Evolutionary conservation across 495 filamentous ascomycete species (phyloP).

Genomic region (Aspergillus bertholletiae): DNA sequence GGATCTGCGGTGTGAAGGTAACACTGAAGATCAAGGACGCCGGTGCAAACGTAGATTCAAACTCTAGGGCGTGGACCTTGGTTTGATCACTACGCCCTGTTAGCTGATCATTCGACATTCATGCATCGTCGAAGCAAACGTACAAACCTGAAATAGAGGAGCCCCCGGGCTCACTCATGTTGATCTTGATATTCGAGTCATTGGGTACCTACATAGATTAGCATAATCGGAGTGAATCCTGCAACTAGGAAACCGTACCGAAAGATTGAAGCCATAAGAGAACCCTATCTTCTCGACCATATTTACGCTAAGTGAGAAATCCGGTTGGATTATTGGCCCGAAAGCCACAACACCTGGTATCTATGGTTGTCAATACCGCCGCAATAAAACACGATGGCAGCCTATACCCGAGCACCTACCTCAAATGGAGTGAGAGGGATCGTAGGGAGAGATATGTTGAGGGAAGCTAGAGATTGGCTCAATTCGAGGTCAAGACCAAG

Average conservation of each 20-base stretch:
- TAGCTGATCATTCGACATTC: neutral
- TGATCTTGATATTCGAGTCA: constrained; percentile 21
- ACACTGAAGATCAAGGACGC: constrained; percentile 16
- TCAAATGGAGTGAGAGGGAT: constrained; percentile 24
- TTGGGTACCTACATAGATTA: constrained; percentile 18
- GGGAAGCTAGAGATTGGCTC: constrained; percentile 6
- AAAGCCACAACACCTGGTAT: constrained; percentile 27
- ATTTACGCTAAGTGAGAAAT: constrained; percentile 12
- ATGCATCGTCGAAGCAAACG: neutral
- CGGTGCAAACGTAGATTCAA: constrained; percentile 15
- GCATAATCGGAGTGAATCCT: neutral
- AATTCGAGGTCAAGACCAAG: constrained; percentile 17
- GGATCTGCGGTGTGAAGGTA: constrained; percentile 22
- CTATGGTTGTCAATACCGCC: neutral
- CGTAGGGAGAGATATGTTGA: constrained; percentile 15
- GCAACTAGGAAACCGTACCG: neutral
- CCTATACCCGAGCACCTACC: constrained; percentile 1
- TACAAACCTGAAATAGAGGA: constrained; percentile 27
- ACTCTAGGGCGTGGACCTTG: constrained; percentile 19
- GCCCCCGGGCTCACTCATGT: constrained; percentile 12
- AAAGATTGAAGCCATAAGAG: constrained; percentile 26
- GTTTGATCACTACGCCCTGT: constrained; percentile 15
- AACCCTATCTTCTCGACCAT: constrained; percentile 19
- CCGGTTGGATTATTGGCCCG: constrained; percentile 21
- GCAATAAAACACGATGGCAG: neutral